Evolutionary conservation across 192 early-diverging fungal genomes (phyloP), one percentile per base, ranked within the genome.

Genomic region (Umbelopsis sp.): DNA sequence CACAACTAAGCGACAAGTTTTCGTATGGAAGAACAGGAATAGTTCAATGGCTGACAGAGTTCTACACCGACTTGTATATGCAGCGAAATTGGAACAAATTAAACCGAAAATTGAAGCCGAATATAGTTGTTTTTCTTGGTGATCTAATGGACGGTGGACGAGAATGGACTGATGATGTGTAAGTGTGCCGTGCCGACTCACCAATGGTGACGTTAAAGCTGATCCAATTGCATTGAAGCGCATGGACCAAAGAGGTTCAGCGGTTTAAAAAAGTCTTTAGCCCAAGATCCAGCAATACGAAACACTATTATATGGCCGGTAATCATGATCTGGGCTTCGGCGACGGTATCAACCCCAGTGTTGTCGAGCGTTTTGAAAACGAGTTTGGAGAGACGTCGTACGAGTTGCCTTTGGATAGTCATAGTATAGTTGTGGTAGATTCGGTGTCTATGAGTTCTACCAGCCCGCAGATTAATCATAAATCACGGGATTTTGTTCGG

Each of bases 291-390:
- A 44, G 75, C 33, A 71, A 74, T 21, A 82, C 80, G 0, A 33
- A 64, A 0, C 75, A 88, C 3, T 82, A 85, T 15, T 82, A 91
- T 71, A 89, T 92, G 78, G 91, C 90, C 3, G 97, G 97, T 4
- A 98, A 96, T 78, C 97, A 98, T 76, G 97, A 98, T 76, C 89
- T 96, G 50, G 97, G 97, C 0, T 92, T 92, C 46, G 89, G 92
- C 18, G 81, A 90, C 64, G 82, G 82, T 0, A 69, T 94, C 16
- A 72, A 85, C 22, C 48, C 20, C 0, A 7, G 27, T 0, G 82
- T 84, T 11, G 68, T 87, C 20, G 46, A 67, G 0, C 74, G 90
- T 22, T 92, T 86, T 65, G 76, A 83, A 33, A 41, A 61, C 25
- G 58, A 76, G 21, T 86, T 86, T 67, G 90, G 90, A 1, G 79